A percentile compares a stretch with the other conserved stretches of the same genome.
These are phyloP conservation scores for Echeveria elegans DNA, from an alignment of 164 flowering plant species.

Conservation along the genomic window DNA sequence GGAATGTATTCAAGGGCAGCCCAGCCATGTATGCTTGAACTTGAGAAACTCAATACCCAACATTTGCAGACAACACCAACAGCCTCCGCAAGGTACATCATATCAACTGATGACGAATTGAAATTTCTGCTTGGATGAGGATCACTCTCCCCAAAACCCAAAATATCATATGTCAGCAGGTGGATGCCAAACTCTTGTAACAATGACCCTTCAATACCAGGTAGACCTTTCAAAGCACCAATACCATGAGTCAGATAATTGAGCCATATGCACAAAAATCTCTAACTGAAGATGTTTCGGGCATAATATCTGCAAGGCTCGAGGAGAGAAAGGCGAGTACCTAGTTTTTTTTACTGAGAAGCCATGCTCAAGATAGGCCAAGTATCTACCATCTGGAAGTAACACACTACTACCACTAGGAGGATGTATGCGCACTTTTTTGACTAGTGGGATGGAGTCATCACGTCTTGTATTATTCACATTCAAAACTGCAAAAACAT, in stretches of 20 bases:
- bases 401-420: constrained; percentile 56
- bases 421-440: constrained; percentile 59
- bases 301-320: constrained; percentile 60
- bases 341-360: constrained; percentile 69
- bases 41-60: constrained; percentile 82
- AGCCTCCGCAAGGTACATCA: constrained; percentile 51
- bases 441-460: constrained; percentile 24
- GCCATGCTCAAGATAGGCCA: constrained; percentile 77
- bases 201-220: constrained; percentile 56
- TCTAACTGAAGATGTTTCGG: neutral
- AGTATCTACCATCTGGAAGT: constrained; percentile 83
- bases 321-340: constrained; percentile 82
- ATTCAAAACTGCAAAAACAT: constrained; percentile 45
- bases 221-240: constrained; percentile 39
- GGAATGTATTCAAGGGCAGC: constrained; percentile 84
- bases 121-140: constrained; percentile 79
- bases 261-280: neutral
- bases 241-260: constrained; percentile 6
- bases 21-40: constrained; percentile 81
- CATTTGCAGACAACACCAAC: constrained; percentile 58
- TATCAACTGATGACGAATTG: constrained; percentile 74
- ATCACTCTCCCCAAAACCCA: constrained; percentile 99
- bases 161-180: constrained; percentile 87
- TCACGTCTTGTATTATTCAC: constrained; percentile 28
- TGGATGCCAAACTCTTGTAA: constrained; percentile 86